These are phyloP conservation scores for Boletellus ananas DNA, from an alignment of 768 basidiomycete species.

Conservation along the genomic window DNA sequence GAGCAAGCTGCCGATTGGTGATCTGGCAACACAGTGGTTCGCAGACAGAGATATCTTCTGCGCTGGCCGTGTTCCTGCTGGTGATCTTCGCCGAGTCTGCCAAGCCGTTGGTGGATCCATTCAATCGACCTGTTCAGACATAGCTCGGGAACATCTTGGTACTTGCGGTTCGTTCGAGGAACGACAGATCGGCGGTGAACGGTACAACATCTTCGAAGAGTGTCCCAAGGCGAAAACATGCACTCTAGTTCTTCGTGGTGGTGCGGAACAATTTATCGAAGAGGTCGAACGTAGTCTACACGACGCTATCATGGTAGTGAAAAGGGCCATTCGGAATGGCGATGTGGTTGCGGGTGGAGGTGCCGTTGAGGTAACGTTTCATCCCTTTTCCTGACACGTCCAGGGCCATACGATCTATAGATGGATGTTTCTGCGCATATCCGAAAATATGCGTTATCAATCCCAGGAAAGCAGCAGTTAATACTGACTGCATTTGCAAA, in stretches of 20 bases:
- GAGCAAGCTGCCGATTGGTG: slow-evolving; percentile 97
- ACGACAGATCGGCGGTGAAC: slow-evolving; percentile 92
- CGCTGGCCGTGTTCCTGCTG: slow-evolving; percentile 89
- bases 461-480: slow-evolving; percentile 93
- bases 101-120: slow-evolving; percentile 94
- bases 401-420: slow-evolving; percentile 39
- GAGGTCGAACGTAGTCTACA: slow-evolving; percentile 97
- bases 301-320: slow-evolving; percentile 99
- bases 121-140: slow-evolving; percentile 95
- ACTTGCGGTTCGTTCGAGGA: slow-evolving; percentile 93
- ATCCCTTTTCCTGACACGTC: neutral
- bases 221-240: slow-evolving; percentile 95
- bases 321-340: slow-evolving; percentile 91
- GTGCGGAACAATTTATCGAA: slow-evolving; percentile 98
- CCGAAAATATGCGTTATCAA: slow-evolving; percentile 84
- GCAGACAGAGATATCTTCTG: slow-evolving; percentile 99
- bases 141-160: slow-evolving; percentile 84
- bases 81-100: slow-evolving; percentile 88
- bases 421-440: slow-evolving; percentile 98
- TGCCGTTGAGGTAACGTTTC: slow-evolving; percentile 76
- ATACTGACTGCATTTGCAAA: slow-evolving; percentile 96
- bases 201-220: slow-evolving; percentile 93
- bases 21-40: slow-evolving; percentile 98
- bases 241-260: slow-evolving; percentile 89
- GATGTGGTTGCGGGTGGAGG: slow-evolving; percentile 98